Percentiles rank a stretch among this genome's conserved stretches.
Conservation (phyloP, 768 basidiomycete species). For the Boletus bicolor region DNA sequence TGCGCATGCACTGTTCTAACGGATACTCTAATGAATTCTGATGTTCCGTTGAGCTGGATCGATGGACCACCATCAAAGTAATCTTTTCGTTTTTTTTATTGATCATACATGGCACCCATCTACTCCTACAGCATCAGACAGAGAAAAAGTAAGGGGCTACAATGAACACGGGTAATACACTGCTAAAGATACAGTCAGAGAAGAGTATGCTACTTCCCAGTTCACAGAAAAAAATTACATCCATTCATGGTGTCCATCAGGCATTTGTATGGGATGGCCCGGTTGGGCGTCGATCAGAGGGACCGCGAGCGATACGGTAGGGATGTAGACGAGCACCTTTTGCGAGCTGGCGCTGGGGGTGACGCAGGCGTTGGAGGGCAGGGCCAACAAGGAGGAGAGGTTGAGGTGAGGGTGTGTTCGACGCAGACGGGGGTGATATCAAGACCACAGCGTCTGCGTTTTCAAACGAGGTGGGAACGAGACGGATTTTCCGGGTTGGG, state of each 20-base stretch:
- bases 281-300: conserved; percentile 10
- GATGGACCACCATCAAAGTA: no score
- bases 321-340: conserved; percentile 54
- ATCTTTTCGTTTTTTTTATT: background rate
- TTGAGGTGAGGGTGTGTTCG: conserved; percentile 15
- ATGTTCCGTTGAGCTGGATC: no score
- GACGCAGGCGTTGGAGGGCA: conserved; percentile 45
- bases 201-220: background rate
- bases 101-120: background rate
- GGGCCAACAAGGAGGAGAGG: conserved; percentile 50
- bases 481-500: conserved; percentile 33
- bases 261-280: background rate
- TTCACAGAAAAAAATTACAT: background rate
- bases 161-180: conserved; percentile 13
- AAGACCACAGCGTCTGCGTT: conserved; percentile 53
- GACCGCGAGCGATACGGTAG: conserved; percentile 44
- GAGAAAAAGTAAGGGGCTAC: background rate
- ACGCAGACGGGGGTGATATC: conserved; percentile 33
- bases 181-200: conserved; percentile 19
- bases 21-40: no score
- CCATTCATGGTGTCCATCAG: background rate
- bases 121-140: no score
- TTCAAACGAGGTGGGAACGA: conserved; percentile 50
- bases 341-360: conserved; percentile 38
- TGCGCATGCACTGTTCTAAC: no score